A percentile compares a stretch with the other conserved stretches of the same genome.
These are phyloP conservation scores for Setaria italica DNA, from an alignment of 202 grass and related monocot species.

Conservation along the genomic window DNA sequence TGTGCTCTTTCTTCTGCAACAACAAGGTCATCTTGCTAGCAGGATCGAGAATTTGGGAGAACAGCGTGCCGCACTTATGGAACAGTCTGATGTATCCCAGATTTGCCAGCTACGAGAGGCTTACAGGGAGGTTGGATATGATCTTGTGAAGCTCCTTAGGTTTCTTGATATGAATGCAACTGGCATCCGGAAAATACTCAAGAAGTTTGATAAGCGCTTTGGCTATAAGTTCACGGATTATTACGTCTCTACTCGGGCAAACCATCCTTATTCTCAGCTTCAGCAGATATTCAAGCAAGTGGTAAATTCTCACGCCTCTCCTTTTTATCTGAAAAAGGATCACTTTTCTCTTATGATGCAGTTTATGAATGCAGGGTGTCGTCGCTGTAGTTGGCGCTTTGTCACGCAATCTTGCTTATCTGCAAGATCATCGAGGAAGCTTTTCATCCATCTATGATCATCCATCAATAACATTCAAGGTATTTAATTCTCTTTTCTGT, in stretches of 20 bases:
- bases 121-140: slow-evolving; percentile 71
- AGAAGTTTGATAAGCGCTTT: slow-evolving; percentile 95
- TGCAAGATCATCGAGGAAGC: slow-evolving; percentile 79
- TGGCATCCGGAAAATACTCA: slow-evolving; percentile 92
- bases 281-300: slow-evolving; percentile 98
- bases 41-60: slow-evolving; percentile 76
- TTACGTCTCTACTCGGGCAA: slow-evolving; percentile 86
- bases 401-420: slow-evolving; percentile 78
- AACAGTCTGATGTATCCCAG: slow-evolving; percentile 55
- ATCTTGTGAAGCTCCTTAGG: slow-evolving; percentile 89
- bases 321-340: slow-evolving; percentile 32
- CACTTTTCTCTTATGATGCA: not conserved
- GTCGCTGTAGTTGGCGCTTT: slow-evolving; percentile 91
- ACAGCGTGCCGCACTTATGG: slow-evolving; percentile 45
- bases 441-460: slow-evolving; percentile 89
- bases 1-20: slow-evolving; percentile 88
- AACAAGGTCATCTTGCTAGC: slow-evolving; percentile 89
- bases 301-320: slow-evolving; percentile 59
- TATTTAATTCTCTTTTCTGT: slow-evolving; percentile 30
- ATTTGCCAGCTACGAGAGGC: slow-evolving; percentile 67
- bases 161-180: slow-evolving; percentile 96
- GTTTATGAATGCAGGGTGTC: slow-evolving; percentile 67
- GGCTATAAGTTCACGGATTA: slow-evolving; percentile 88
- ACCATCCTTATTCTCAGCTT: slow-evolving; percentile 93
- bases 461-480: slow-evolving; percentile 73